phyloP scores from a whole-genome alignment of 306 rosid species.

The Luffa aegyptiaca region DNA sequence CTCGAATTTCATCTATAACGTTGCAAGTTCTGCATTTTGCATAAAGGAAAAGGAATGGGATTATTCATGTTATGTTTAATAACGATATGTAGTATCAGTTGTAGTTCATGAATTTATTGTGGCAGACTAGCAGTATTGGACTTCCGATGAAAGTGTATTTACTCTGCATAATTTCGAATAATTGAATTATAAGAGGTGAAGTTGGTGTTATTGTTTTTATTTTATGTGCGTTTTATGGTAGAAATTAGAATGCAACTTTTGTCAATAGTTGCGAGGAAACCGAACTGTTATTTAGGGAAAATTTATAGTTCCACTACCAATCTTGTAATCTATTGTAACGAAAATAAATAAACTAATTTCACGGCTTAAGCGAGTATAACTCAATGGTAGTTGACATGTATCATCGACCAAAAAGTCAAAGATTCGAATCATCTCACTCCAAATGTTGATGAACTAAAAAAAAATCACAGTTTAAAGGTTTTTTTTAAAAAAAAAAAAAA shows the following conservation, averaged over 20 bases:
- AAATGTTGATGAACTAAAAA: too few species aligned
- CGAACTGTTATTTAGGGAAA: neutral
- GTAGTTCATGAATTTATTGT: neutral
- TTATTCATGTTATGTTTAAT: neutral
- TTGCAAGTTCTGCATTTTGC: neutral
- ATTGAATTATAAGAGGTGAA: neutral
- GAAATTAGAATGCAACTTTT: neutral
- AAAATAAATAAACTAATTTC: neutral
- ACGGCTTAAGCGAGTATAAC: too few species aligned
- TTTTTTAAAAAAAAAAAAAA: too few species aligned
- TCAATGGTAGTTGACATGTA: too few species aligned
- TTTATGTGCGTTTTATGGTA: neutral
- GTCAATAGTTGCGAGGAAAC: neutral
- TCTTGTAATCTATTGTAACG: neutral
- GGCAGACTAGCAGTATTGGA: neutral
- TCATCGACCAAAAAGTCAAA: too few species aligned
- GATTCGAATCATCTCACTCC: too few species aligned
- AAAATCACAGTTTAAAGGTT: too few species aligned
- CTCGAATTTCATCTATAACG: neutral
- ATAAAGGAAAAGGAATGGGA: neutral
- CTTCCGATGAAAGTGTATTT: neutral
- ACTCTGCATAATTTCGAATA: neutral
- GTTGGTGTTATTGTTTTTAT: neutral
- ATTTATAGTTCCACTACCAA: too few species aligned
- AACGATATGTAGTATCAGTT: neutral